Conservation (phyloP, 192 early-diverging fungal species). For the Backusella westeae region DNA sequence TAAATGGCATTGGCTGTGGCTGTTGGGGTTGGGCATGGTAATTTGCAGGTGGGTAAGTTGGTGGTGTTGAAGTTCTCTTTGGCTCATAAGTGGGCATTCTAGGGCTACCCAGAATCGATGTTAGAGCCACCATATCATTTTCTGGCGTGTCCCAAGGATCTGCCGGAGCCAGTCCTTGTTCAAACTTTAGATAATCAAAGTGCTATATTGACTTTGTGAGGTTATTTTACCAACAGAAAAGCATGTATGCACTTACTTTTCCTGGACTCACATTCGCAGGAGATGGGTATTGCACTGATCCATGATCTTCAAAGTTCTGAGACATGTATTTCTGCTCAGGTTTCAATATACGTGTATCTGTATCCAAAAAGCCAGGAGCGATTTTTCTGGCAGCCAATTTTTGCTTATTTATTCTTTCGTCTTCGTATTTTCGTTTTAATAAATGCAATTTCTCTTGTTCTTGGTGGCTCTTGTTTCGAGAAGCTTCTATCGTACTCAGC, state of each 20-base stretch:
- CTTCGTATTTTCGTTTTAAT: conserved; percentile 35
- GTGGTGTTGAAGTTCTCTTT: not conserved
- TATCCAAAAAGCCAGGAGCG: conserved; percentile 64
- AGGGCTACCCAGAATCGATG: conserved; percentile 44
- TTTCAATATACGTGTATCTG: conserved; percentile 55
- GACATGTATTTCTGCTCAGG: conserved; percentile 18
- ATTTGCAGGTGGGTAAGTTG: not conserved
- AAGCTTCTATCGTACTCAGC: conserved; percentile 37
- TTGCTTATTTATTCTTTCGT: conserved; percentile 44
- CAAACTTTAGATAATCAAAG: conserved; percentile 61
- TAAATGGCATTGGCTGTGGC: conserved; percentile 7
- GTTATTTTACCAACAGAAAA: not conserved
- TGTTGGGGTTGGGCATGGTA: conserved; percentile 5
- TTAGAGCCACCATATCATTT: conserved; percentile 52
- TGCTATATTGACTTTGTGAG: not conserved
- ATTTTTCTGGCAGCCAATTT: conserved; percentile 57
- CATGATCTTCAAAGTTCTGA: not conserved
- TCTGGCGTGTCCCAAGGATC: conserved; percentile 64
- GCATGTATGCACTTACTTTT: not conserved
- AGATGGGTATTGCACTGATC: not conserved
- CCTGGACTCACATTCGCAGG: not conserved
- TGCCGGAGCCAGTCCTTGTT: conserved; percentile 59
- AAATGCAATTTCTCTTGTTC: conserved; percentile 29
- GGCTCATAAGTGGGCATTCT: not conserved
- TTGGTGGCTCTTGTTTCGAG: conserved; percentile 33